Conservation (phyloP, 2,329 filamentous ascomycete genomes). For the Microthyrium microscopicum region DNA sequence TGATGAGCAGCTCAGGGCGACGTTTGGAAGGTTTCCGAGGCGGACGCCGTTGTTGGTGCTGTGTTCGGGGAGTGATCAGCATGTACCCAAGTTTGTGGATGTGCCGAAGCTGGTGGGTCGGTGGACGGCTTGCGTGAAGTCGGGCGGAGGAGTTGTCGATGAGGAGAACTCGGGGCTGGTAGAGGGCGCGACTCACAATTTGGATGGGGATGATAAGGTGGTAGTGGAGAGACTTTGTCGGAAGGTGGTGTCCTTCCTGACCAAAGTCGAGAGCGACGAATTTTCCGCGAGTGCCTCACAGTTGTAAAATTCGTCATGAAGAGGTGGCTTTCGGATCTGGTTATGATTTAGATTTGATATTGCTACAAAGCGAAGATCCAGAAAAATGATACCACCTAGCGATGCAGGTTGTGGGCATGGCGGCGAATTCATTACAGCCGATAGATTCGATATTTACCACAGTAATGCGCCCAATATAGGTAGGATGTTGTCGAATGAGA, state of each 20-base stretch:
- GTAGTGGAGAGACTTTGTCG: constrained; percentile 32
- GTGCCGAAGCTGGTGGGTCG: constrained; percentile 38
- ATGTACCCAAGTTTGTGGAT: constrained; percentile 41
- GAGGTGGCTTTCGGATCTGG: too few relatives aligned
- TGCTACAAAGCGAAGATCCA: too few relatives aligned
- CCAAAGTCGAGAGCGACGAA: constrained; percentile 7
- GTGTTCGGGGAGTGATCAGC: constrained; percentile 50
- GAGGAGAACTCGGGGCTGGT: constrained; percentile 29
- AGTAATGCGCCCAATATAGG: too few relatives aligned
- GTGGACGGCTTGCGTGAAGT: constrained; percentile 34
- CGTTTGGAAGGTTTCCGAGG: constrained; percentile 47
- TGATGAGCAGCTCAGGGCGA: constrained; percentile 36
- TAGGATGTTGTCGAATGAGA: too few relatives aligned
- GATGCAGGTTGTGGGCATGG: too few relatives aligned
- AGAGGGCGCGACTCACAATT: constrained; percentile 33
- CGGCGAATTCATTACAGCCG: too few relatives aligned
- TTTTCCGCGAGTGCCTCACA: too few relatives aligned
- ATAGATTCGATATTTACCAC: too few relatives aligned
- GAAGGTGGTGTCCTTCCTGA: constrained; percentile 35
- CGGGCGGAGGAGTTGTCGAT: constrained; percentile 30
- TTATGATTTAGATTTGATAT: too few relatives aligned
- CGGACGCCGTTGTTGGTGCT: constrained; percentile 44
- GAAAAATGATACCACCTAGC: too few relatives aligned
- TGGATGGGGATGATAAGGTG: constrained; percentile 28
- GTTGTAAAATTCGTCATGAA: too few relatives aligned